phyloP scores from a whole-genome alignment of 352 stramenopile genomes.

The Phytopythium aichiense region DNA sequence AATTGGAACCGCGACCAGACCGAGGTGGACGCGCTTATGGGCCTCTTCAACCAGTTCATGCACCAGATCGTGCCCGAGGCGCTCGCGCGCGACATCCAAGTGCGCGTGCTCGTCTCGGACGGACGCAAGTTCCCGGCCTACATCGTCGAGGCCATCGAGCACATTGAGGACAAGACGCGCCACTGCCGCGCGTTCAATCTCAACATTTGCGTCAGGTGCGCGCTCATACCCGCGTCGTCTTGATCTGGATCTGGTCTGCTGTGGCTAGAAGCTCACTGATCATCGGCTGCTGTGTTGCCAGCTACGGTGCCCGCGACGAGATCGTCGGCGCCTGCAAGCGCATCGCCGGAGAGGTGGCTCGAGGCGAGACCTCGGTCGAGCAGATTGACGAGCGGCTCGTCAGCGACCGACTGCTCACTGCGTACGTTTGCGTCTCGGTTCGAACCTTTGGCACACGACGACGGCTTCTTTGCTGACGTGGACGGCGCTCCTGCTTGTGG shows the following conservation, averaged over 20 bases:
- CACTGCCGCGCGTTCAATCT: slow-evolving; percentile 78
- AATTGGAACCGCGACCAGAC: slow-evolving; percentile 91
- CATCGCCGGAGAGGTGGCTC: slow-evolving; percentile 84
- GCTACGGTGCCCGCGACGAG: slow-evolving; percentile 95
- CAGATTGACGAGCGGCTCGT: slow-evolving; percentile 81
- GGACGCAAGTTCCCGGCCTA: slow-evolving; percentile 61
- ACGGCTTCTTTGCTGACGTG: not conserved
- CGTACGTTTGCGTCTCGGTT: slow-evolving; percentile 51
- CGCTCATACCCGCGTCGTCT: slow-evolving; percentile 1
- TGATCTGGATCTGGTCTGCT: not conserved
- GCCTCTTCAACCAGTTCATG: slow-evolving; percentile 94
- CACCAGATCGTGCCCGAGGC: slow-evolving; percentile 90
- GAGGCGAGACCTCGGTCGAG: slow-evolving; percentile 52
- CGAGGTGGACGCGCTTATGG: slow-evolving; percentile 92
- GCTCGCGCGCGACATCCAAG: slow-evolving; percentile 88
- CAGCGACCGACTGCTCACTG: slow-evolving; percentile 71
- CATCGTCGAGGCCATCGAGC: slow-evolving; percentile 58
- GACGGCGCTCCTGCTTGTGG: slow-evolving; percentile 14
- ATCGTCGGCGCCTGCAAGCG: slow-evolving; percentile 90
- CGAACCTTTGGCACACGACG: too few relatives aligned
- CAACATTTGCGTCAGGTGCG: slow-evolving; percentile 81
- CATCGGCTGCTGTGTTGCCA: slow-evolving; percentile 22
- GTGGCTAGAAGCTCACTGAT: slow-evolving; percentile 6
- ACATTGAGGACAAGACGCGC: slow-evolving; percentile 87
- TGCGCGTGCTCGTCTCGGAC: slow-evolving; percentile 89